Base-by-base conservation (phyloP, 805 yeast species). In the Deakozyma indianensis region DNA sequence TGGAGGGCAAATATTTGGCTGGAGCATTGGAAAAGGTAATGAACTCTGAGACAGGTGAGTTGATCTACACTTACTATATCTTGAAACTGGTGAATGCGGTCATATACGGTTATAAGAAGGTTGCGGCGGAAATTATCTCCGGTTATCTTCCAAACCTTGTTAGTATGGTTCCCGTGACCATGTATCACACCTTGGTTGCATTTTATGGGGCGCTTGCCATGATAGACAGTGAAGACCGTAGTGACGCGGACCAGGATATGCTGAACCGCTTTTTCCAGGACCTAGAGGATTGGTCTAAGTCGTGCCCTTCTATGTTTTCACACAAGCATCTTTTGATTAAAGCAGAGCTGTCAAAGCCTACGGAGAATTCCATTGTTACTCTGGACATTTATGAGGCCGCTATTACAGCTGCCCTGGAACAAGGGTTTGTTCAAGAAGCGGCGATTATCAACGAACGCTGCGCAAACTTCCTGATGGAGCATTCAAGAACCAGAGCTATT, bases 331-430 rank as follows among this genome's bases (percentile, higher is more conserved):
- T 61, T 35, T 47, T 65, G 4, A 49, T 71, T 16, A 54, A 59
- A 29, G 74, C 74, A 1, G 57, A 66, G 44, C 15, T 56, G 44
- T 52, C 45, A 22, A 47, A 56, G 5, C 52, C 55, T 2, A 51
- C 53, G 3, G 48, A 47, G 2, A 53, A 67, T 3, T 63, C 64
- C 18, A 51, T 74, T 20, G 66, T 61, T 21, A 58, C 66, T 2
- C 52, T 74, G 5, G 77, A 73, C 47, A 49, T 57, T 16, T 74
- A 67, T 51, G 74, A 71, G 44, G 66, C 60, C 22, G 70, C 76
- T 0, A 60, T 71, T n/a, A 67, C 64, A n/a, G 43, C 48, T 3
- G 69, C 73, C 1, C 53, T 56, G 3, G 49, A 50, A n/a, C 47
- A 54, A 29, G 59, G 60, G 9, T 52, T 59, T 18, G 55, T 62